phyloP scores from a whole-genome alignment of 176 grass and related monocot genomes.

The maize (Zea mays) region Zm-B73-REFERENCE-NAM-5.0 NC_050101.1:151178501-151179000 shows the following conservation, averaged over 20 bases:
- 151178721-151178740: background rate
- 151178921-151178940: slow-evolving; percentile 85
- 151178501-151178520: slow-evolving; percentile 10
- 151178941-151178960: slow-evolving; percentile 97
- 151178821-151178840: slow-evolving; percentile 14
- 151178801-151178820: slow-evolving; percentile 6
- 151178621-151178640: slow-evolving; percentile 91
- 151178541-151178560: slow-evolving; percentile 68
- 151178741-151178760: slow-evolving; percentile 22
- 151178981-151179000: slow-evolving; percentile 74
- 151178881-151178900: slow-evolving; percentile 58
- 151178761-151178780: slow-evolving; percentile 34
- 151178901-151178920: slow-evolving; percentile 89
- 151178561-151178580: slow-evolving; percentile 88
- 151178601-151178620: slow-evolving; percentile 79
- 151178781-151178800: background rate
- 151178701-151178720: slow-evolving; percentile 22
- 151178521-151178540: slow-evolving; percentile 24
- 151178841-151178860: slow-evolving; percentile 20
- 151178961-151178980: slow-evolving; percentile 91
- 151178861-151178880: slow-evolving; percentile 20
- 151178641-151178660: slow-evolving; percentile 32
- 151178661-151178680: background rate
- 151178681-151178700: slow-evolving; percentile 4
- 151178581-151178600: slow-evolving; percentile 87